phyloP scores from a whole-genome alignment of 2,329 filamentous ascomycete genomes.

The Hypoxylon sp. region DNA sequence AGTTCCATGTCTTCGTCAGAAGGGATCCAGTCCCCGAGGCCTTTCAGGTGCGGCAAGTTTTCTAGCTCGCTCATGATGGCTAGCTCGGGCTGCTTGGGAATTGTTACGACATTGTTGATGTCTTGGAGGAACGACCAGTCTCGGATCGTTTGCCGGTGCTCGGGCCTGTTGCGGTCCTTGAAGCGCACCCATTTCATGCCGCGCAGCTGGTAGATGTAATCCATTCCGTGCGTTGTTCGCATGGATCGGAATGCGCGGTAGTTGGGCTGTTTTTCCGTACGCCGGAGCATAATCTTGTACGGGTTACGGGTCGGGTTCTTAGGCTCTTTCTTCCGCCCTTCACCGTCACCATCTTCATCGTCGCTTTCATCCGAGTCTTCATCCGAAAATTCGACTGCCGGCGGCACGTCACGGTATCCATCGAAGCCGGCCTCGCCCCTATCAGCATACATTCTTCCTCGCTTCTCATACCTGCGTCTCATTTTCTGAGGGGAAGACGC shows the following conservation, averaged over 20 bases:
- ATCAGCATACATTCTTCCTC: background rate
- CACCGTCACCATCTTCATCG: background rate
- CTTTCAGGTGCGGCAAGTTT: constrained; percentile 37
- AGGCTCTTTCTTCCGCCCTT: constrained; percentile 12
- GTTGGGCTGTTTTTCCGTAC: constrained; percentile 53
- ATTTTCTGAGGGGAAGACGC: constrained; percentile 47
- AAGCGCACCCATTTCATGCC: constrained; percentile 53
- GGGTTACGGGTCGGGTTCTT: constrained; percentile 20
- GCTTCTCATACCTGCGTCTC: constrained; percentile 51
- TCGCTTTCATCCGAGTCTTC: constrained; percentile 35
- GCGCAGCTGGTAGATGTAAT: constrained; percentile 55
- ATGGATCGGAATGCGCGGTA: constrained; percentile 49
- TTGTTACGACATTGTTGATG: constrained; percentile 39
- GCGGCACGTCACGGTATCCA: no score
- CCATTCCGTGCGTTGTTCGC: constrained; percentile 54
- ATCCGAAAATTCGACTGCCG: no score
- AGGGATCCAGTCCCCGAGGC: constrained; percentile 29
- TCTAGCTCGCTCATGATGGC: constrained; percentile 33
- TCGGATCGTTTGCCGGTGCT: constrained; percentile 32
- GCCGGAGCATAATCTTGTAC: constrained; percentile 28
- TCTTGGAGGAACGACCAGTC: constrained; percentile 50
- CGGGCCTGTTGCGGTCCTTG: constrained; percentile 49
- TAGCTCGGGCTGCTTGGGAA: constrained; percentile 34
- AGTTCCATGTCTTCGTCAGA: constrained; percentile 32
- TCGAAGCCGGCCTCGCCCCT: no score